phyloP scores from a whole-genome alignment of 1,284 basidiomycete species.

The Puccinia sorghi region DNA sequence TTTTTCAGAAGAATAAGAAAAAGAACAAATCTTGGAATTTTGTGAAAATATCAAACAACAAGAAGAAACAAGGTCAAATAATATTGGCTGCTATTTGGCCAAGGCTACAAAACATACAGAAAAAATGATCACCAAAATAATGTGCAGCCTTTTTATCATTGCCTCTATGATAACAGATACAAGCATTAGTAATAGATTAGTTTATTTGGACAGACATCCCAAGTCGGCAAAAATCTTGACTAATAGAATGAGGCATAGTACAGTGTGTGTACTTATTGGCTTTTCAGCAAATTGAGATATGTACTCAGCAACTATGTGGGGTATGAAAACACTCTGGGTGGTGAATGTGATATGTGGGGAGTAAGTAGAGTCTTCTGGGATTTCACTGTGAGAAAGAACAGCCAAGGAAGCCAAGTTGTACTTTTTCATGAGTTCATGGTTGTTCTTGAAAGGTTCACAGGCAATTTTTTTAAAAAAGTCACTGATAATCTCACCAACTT shows the following conservation, averaged over 20 bases:
- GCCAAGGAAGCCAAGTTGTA: neutral
- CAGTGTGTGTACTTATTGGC: neutral
- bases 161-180: neutral
- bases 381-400: neutral
- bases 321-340: too few relatives aligned
- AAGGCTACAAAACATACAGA: slow-evolving; percentile 1
- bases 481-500: neutral
- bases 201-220: slow-evolving; percentile 10
- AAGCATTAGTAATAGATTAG: neutral
- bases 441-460: neutral
- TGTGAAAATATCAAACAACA: too few relatives aligned
- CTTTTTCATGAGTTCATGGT: neutral
- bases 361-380: neutral
- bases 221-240: neutral
- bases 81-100: too few relatives aligned
- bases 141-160: neutral
- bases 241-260: neutral
- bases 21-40: too few relatives aligned
- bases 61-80: too few relatives aligned
- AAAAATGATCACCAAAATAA: slow-evolving; percentile 21
- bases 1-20: too few relatives aligned
- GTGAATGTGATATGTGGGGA: neutral
- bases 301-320: too few relatives aligned
- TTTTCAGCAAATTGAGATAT: neutral
- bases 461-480: neutral